A percentile compares a stretch with the other conserved stretches of the same genome.
Evolutionary conservation across 192 early-diverging fungal species (phyloP).

Genomic region (Rhizophagus sp.): DNA sequence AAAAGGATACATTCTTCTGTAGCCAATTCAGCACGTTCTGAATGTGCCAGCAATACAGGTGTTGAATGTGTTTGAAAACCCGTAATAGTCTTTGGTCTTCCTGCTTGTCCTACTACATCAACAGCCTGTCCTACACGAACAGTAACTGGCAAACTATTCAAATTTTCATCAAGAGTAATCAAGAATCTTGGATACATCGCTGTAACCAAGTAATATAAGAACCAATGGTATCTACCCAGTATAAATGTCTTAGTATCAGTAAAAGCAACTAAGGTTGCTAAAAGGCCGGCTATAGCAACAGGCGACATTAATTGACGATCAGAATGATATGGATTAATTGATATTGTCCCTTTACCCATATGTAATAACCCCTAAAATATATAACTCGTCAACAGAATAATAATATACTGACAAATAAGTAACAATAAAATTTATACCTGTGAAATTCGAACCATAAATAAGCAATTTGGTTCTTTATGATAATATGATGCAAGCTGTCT

Average conservation of each 20-base stretch:
- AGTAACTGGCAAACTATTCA: conserved; percentile 79
- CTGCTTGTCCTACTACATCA: conserved; percentile 99
- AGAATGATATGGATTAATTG: conserved; percentile 92
- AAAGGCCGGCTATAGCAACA: conserved; percentile 81
- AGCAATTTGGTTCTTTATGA: conserved; percentile 87
- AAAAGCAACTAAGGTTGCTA: conserved; percentile 89
- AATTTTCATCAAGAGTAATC: conserved; percentile 91
- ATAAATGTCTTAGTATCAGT: conserved; percentile 90
- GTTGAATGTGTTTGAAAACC: conserved; percentile 99
- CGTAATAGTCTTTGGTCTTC: conserved; percentile 97
- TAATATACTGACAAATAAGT: neutral
- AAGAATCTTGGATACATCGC: conserved; percentile 98
- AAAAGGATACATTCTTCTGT: conserved; percentile 82
- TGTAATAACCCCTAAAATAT: conserved; percentile 70
- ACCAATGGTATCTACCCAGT: conserved; percentile 86
- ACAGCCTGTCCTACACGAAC: conserved; percentile 99
- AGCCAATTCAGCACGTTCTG: conserved; percentile 96
- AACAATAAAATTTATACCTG: conserved; percentile 50
- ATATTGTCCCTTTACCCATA: conserved; percentile 99
- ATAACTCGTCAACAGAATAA: neutral
- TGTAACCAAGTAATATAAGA: conserved; percentile 90
- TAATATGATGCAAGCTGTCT: conserved; percentile 96
- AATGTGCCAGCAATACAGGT: conserved; percentile 93
- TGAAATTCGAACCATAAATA: conserved; percentile 84
- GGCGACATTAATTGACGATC: conserved; percentile 92